Conservation (phyloP, 495 filamentous ascomycete genomes). For the Viridothelium virens region DNA sequence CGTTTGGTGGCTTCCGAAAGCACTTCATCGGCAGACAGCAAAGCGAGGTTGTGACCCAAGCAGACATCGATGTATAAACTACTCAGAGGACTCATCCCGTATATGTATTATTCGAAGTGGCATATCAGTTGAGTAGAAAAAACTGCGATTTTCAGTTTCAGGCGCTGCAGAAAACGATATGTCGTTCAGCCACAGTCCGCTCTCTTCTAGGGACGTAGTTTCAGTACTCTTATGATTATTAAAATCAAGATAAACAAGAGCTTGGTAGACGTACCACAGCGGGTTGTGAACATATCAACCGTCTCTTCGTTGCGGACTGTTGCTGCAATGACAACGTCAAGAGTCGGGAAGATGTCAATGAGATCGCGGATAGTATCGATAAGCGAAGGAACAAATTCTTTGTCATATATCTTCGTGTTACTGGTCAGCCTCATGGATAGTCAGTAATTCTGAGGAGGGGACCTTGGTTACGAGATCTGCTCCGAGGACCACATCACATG, state of each 20-base stretch:
- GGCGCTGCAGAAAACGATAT: constrained; percentile 25
- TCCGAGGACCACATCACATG: constrained; percentile 33
- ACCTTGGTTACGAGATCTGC: constrained; percentile 34
- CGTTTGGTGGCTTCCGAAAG: neutral
- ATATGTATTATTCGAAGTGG: constrained; percentile 34
- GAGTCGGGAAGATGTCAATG: constrained; percentile 42
- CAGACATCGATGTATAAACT: neutral
- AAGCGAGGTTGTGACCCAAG: neutral
- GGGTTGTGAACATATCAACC: constrained; percentile 47
- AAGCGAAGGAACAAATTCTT: constrained; percentile 48
- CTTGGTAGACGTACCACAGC: constrained; percentile 46
- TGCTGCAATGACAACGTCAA: constrained; percentile 51
- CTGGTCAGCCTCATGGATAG: constrained; percentile 10
- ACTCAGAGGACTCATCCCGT: neutral
- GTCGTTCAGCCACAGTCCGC: constrained; percentile 25
- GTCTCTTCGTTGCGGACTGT: constrained; percentile 59
- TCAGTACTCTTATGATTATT: neutral
- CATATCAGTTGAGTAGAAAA: constrained; percentile 31
- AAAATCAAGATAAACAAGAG: constrained; percentile 9
- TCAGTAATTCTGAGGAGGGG: neutral
- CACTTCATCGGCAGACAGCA: neutral
- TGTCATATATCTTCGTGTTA: constrained; percentile 55
- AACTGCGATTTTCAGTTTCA: constrained; percentile 22
- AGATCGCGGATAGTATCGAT: constrained; percentile 49
- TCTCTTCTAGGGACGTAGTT: constrained; percentile 21